phyloP scores from a whole-genome alignment of 345 rosid species.

The Melaleuca quinquenervia region DNA sequence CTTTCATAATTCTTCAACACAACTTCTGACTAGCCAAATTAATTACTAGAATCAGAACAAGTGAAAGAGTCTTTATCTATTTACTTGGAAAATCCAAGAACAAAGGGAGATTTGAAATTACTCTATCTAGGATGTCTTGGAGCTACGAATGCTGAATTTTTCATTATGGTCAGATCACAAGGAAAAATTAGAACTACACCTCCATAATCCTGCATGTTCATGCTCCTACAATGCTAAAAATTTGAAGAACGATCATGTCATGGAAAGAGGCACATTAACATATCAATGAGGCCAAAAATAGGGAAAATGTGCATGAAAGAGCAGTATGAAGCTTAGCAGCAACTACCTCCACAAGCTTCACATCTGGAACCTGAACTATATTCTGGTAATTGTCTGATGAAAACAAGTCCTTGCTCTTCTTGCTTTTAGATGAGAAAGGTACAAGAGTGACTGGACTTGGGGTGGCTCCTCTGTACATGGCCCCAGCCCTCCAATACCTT shows the following conservation, averaged over 20 bases:
- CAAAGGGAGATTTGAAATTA: not conserved
- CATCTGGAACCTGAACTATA: slow-evolving; percentile 32
- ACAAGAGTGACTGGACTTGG: slow-evolving; percentile 54
- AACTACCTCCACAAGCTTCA: slow-evolving; percentile 65
- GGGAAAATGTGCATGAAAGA: not conserved
- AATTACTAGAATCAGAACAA: not conserved
- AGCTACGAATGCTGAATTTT: not conserved
- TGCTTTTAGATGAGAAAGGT: slow-evolving; percentile 26
- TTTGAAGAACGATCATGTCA: not conserved
- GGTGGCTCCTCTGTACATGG: slow-evolving; percentile 69
- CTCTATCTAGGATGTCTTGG: not conserved
- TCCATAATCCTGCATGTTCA: not conserved
- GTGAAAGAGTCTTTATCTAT: not conserved
- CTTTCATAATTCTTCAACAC: not conserved
- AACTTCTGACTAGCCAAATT: not conserved
- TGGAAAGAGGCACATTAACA: not conserved
- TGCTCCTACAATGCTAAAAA: not conserved
- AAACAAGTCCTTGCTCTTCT: slow-evolving; percentile 17
- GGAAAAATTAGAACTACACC: not conserved
- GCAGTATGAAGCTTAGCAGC: not conserved
- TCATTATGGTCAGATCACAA: not conserved
- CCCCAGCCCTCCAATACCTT: slow-evolving; percentile 92
- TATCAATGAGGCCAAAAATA: not conserved
- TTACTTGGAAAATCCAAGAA: not conserved
- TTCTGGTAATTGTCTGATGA: slow-evolving; percentile 7